Evolutionary conservation across 2,329 filamentous ascomycete genomes (phyloP).

Genomic region (Ceratocystiopsis sp.): DNA sequence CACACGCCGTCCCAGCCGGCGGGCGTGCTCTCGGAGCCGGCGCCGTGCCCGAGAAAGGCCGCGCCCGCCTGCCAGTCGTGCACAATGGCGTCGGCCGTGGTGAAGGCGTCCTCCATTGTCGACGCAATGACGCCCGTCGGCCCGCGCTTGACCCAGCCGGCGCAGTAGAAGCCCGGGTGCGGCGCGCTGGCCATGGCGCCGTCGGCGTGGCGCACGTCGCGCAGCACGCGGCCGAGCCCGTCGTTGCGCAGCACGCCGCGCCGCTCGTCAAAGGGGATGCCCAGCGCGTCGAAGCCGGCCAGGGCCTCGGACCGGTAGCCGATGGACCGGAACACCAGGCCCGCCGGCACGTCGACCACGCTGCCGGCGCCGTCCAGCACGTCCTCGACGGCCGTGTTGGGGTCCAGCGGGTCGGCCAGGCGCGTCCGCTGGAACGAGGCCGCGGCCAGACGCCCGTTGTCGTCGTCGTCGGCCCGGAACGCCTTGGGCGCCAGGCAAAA

Average conservation of each 20-base stretch:
- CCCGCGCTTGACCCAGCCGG: constrained; percentile 90
- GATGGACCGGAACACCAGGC: constrained; percentile 78
- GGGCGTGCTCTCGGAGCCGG: not conserved
- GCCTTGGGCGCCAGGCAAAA: constrained; percentile 66
- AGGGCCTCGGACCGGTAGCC: constrained; percentile 77
- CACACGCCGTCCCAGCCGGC: constrained; percentile 65
- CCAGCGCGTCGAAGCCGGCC: constrained; percentile 53
- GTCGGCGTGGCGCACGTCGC: constrained; percentile 17
- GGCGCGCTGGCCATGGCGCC: constrained; percentile 23
- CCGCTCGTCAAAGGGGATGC: constrained; percentile 59
- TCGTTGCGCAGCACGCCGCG: constrained; percentile 74
- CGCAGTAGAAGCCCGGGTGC: constrained; percentile 67
- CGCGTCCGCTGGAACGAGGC: constrained; percentile 50
- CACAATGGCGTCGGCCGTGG: constrained; percentile 67
- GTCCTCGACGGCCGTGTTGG: constrained; percentile 27
- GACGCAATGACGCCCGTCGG: constrained; percentile 91
- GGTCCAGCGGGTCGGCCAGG: constrained; percentile 38
- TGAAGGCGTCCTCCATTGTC: constrained; percentile 90
- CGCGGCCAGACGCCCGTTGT: constrained; percentile 36
- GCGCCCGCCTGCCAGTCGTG: constrained; percentile 48
- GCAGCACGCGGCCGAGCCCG: constrained; percentile 51
- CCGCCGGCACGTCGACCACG: constrained; percentile 38
- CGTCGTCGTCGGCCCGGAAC: constrained; percentile 35
- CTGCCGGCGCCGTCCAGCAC: constrained; percentile 23
- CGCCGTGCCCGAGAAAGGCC: constrained; percentile 21